Evolutionary conservation across 2,329 filamentous ascomycete species (phyloP).

Genomic region (Hypoxylon sp.): DNA sequence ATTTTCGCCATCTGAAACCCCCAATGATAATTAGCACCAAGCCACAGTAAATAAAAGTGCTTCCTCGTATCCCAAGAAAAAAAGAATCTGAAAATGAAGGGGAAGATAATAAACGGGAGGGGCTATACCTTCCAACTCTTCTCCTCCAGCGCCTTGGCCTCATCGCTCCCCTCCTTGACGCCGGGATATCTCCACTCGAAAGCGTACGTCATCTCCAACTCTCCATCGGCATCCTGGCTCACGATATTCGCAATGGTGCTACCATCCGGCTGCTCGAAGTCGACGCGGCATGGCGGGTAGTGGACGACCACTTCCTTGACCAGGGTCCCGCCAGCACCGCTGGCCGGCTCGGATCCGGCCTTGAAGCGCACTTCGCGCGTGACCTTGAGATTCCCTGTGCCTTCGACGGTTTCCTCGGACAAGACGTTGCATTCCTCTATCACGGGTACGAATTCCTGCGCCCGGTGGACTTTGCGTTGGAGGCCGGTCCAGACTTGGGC

Average conservation of each 20-base stretch:
- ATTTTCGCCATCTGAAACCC: constrained; percentile 49
- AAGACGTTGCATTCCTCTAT: constrained; percentile 55
- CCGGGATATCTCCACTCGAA: constrained; percentile 57
- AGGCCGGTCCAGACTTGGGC: constrained; percentile 57
- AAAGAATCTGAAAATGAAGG: background rate
- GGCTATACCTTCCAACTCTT: constrained; percentile 50
- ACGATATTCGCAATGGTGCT: constrained; percentile 57
- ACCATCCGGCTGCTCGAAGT: constrained; percentile 57
- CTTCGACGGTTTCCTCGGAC: constrained; percentile 48
- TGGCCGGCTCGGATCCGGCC: constrained; percentile 27
- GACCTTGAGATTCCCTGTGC: constrained; percentile 47
- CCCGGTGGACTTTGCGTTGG: constrained; percentile 55
- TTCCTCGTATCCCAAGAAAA: background rate
- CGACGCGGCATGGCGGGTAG: constrained; percentile 54
- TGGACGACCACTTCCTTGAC: constrained; percentile 55
- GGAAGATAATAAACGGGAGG: background rate
- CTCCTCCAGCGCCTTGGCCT: constrained; percentile 48
- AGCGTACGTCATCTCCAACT: constrained; percentile 56
- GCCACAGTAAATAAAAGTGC: background rate
- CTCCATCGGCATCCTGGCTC: constrained; percentile 50
- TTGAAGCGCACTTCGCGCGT: constrained; percentile 54
- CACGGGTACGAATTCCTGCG: constrained; percentile 58
- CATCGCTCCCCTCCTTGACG: constrained; percentile 50
- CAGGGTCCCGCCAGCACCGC: constrained; percentile 2
- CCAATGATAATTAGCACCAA: constrained; percentile 10